These are phyloP conservation scores for Hordeum marinum DNA, from an alignment of 176 grass and related monocot species.

Conservation along the genomic window DNA sequence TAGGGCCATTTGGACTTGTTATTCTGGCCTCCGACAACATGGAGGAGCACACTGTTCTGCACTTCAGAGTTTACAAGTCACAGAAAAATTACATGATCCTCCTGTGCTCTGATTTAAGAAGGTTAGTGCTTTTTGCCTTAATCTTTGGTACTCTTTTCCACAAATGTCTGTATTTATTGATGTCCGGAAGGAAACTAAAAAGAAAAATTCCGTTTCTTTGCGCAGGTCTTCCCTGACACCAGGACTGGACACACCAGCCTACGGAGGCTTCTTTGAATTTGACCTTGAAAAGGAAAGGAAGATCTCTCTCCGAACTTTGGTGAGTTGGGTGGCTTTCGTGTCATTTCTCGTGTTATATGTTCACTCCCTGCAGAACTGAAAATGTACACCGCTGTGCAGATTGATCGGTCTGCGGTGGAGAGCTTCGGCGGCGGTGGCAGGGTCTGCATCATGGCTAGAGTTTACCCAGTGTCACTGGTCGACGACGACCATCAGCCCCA, in stretches of 20 bases:
- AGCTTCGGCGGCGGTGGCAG: too few relatives aligned
- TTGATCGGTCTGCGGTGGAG: too few relatives aligned
- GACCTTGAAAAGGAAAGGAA: background rate
- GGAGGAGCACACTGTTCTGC: conserved; percentile 55
- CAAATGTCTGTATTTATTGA: too few relatives aligned
- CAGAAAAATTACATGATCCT: conserved; percentile 49
- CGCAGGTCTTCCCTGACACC: too few relatives aligned
- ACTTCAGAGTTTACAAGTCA: conserved; percentile 71
- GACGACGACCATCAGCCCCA: too few relatives aligned
- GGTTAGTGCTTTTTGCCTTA: conserved; percentile 24
- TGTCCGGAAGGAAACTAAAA: too few relatives aligned
- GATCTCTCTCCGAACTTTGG: background rate
- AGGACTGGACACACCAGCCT: background rate
- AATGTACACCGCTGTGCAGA: too few relatives aligned
- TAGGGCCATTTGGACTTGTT: conserved; percentile 72
- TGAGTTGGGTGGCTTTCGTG: background rate
- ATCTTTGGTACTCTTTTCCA: too few relatives aligned
- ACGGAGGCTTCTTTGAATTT: background rate
- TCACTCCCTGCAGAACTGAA: background rate
- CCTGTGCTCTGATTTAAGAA: conserved; percentile 66
- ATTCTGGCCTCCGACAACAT: conserved; percentile 64
- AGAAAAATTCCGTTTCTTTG: too few relatives aligned
- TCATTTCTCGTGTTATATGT: background rate
- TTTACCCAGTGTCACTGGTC: too few relatives aligned
- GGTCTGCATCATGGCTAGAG: too few relatives aligned